Base-by-base conservation (phyloP, 1,284 basidiomycete genomes). In the Chondrostereum purpureum region DNA sequence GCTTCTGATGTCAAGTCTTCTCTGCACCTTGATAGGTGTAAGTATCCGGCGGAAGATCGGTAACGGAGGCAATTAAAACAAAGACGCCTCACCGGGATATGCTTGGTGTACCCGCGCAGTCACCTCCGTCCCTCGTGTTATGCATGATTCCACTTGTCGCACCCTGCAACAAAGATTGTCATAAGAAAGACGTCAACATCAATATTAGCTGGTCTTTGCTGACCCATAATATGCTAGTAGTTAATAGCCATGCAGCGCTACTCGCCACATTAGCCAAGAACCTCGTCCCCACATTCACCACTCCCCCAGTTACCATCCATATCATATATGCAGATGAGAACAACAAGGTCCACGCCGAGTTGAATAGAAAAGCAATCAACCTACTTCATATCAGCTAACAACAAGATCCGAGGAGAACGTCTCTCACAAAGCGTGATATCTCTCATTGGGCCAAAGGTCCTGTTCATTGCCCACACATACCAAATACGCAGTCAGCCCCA, bases 261-360 rank as follows among this genome's bases (percentile, higher is more conserved):
- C 82, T 84, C 16, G 85, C 83, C 20, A 88, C 68, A 56, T 77
- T 80, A 11, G 84, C 85, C 27, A 88, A 69, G 33, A 85, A 58
- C 57, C 82, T 79, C 34, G 74, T 71, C 5, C 73, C 75, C 35
- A 80, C 79, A 43, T 79, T 78, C 31, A 83, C 62, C 39, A 82
- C 73, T 78, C 81, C n/a, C n/a, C 80, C 79, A 43, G 79, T 78
- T 31, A 83, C 62, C 39, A 82, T 74, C 78, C 81, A 87, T 24
- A 86, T 55, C 50, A 85, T 67, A 55, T 87, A 88, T 24, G 77
- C 76, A 4, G 73, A 68, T 10, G 78, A 73, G 55, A 86, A 88
- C 23, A 85, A 52, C 1, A 75, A 68, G 16, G 85, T 87, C 85
- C 86, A 88, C 17, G 72, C 66, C 3, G 86, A 73, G 53, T 80